phyloP scores from a whole-genome alignment of 768 basidiomycete species.

The Naematelia aurantialba region DNA sequence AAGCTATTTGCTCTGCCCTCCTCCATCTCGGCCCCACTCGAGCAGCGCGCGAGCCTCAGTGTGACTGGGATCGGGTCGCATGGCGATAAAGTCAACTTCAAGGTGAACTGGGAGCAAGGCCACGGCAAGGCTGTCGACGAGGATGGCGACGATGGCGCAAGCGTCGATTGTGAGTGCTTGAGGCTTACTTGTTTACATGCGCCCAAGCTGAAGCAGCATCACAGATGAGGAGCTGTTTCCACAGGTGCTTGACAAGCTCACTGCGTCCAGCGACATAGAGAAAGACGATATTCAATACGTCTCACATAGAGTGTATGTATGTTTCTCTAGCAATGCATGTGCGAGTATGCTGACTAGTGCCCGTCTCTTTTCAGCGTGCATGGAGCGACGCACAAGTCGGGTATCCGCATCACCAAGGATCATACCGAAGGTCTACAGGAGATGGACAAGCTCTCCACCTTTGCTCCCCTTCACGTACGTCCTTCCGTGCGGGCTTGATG shows the following conservation, averaged over 20 bases:
- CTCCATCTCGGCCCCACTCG: constrained; percentile 19
- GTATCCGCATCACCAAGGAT: constrained; percentile 64
- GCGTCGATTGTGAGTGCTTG: constrained; percentile 40
- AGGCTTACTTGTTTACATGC: not conserved
- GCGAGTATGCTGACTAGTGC: constrained; percentile 43
- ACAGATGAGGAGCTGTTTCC: constrained; percentile 44
- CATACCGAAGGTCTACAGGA: constrained; percentile 69
- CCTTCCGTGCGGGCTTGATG: not conserved
- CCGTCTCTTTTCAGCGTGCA: constrained; percentile 84
- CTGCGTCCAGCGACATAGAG: constrained; percentile 21
- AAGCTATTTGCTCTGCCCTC: constrained; percentile 58
- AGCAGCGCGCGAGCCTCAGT: constrained; percentile 29
- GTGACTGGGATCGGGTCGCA: constrained; percentile 45
- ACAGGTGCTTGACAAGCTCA: constrained; percentile 36
- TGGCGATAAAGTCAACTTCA: constrained; percentile 53
- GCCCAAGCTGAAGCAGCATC: not conserved
- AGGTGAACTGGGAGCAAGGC: constrained; percentile 34
- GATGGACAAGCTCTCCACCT: constrained; percentile 60
- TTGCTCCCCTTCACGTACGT: constrained; percentile 69
- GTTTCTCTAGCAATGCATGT: too few relatives aligned
- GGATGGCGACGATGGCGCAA: constrained; percentile 41
- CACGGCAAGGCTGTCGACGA: constrained; percentile 28
- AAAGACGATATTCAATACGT: constrained; percentile 50
- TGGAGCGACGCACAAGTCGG: constrained; percentile 72
- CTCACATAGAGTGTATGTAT: constrained; percentile 48